These are phyloP conservation scores for Hypoxylon sp. DNA, from an alignment of 2,329 filamentous ascomycete genomes.

Conservation along the genomic window DNA sequence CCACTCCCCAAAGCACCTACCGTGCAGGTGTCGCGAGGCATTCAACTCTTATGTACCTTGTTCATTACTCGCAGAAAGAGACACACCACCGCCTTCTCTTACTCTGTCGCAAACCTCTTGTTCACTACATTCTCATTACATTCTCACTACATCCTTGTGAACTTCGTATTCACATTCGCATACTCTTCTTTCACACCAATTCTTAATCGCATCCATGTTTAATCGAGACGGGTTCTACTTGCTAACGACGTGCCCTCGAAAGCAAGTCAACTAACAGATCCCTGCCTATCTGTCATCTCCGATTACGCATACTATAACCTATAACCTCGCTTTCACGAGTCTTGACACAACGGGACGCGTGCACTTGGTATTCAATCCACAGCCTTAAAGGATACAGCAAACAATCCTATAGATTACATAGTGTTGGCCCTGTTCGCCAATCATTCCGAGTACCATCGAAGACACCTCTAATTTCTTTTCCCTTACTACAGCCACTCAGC, in stretches of 20 bases:
- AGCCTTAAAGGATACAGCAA: conserved; percentile 17
- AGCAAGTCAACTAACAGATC: conserved; percentile 25
- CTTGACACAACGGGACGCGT: conserved; percentile 35
- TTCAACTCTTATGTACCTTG: conserved; percentile 22
- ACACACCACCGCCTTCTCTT: conserved; percentile 6
- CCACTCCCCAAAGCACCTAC: conserved; percentile 6
- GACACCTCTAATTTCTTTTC: conserved; percentile 26
- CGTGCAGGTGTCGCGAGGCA: conserved; percentile 13
- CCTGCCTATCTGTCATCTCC: conserved; percentile 38
- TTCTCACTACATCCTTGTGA: conserved; percentile 9
- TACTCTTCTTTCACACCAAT: not conserved
- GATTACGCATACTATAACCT: conserved; percentile 44
- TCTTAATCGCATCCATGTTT: not conserved
- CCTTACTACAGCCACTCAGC: conserved; percentile 23
- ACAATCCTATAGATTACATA: conserved; percentile 21
- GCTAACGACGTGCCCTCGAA: conserved; percentile 28
- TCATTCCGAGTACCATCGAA: conserved; percentile 3
- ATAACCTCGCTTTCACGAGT: conserved; percentile 36
- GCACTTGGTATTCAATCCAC: conserved; percentile 19
- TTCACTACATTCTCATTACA: not conserved
- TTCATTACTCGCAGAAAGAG: conserved; percentile 33
- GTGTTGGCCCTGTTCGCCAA: conserved; percentile 8
- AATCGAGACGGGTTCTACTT: conserved; percentile 17
- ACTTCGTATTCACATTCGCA: conserved; percentile 9
- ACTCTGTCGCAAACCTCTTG: conserved; percentile 22